phyloP scores from a whole-genome alignment of 805 yeast species.

The Starmerella roubikii region DNA sequence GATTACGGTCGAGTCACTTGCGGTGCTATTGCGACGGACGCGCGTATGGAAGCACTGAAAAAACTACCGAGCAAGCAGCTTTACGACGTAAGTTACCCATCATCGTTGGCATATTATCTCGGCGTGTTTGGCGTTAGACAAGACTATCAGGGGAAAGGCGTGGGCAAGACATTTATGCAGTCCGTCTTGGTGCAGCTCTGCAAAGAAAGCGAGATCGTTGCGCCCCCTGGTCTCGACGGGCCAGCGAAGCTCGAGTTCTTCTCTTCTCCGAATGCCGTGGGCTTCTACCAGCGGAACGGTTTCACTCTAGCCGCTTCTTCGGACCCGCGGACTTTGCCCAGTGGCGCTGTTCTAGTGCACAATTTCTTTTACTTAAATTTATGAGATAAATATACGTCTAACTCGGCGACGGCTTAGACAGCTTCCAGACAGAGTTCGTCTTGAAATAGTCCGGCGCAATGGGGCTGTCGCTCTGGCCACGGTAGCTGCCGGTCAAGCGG shows the following conservation, averaged over 20 bases:
- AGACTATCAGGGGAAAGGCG: slow-evolving; percentile 12
- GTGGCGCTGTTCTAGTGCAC: slow-evolving; percentile 9
- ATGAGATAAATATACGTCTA: slow-evolving; percentile 5
- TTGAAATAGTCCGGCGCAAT: slow-evolving; percentile 67
- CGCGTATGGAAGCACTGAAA: slow-evolving; percentile 1
- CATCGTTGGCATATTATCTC: slow-evolving; percentile 3
- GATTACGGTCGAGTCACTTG: slow-evolving; percentile 3
- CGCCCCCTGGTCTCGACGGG: slow-evolving; percentile 8
- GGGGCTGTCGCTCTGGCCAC: slow-evolving; percentile 55
- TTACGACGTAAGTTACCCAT: slow-evolving; percentile 5
- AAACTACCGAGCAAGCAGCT: slow-evolving; percentile 5
- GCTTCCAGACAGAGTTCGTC: slow-evolving; percentile 43
- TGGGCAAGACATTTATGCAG: slow-evolving; percentile 9
- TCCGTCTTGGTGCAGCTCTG: slow-evolving; percentile 1
- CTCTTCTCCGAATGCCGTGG: slow-evolving; percentile 12
- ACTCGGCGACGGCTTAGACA: slow-evolving; percentile 16
- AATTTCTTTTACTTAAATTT: slow-evolving; percentile 12
- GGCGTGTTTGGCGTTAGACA: slow-evolving; percentile 2
- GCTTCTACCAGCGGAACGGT: slow-evolving; percentile 13
- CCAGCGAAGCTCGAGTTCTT: slow-evolving; percentile 16
- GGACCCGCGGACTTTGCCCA: slow-evolving; percentile 1
- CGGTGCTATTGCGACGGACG: slow-evolving; percentile 1
- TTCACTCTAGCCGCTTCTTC: slow-evolving; percentile 5
- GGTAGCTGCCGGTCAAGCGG: slow-evolving; percentile 57
- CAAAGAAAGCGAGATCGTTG: slow-evolving; percentile 1